These are phyloP conservation scores for Hanseniaspora lindneri DNA, from an alignment of 805 yeast genomes.

Conservation along the genomic window DNA sequence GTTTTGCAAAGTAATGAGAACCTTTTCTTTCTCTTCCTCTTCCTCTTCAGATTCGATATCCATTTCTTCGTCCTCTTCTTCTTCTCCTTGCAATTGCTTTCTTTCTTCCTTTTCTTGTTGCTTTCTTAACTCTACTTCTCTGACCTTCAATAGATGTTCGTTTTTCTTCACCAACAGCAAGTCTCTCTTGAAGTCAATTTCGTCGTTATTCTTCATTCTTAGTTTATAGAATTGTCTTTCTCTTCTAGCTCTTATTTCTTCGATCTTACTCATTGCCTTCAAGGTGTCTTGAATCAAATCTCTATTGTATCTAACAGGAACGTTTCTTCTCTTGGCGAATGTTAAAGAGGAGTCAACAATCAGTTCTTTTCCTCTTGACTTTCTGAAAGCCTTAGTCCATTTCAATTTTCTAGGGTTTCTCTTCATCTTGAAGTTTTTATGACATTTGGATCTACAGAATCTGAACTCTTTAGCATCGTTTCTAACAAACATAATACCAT, in stretches of 20 bases:
- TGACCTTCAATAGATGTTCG: constrained; percentile 80
- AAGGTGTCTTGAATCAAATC: constrained; percentile 89
- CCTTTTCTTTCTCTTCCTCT: constrained; percentile 41
- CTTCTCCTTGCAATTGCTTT: constrained; percentile 37
- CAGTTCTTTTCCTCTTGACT: constrained; percentile 97
- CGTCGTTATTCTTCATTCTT: constrained; percentile 97
- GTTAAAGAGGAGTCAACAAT: constrained; percentile 94
- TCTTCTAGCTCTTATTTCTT: constrained; percentile 89
- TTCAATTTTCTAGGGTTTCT: constrained; percentile 95
- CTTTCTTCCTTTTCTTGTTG: constrained; percentile 60
- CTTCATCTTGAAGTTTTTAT: constrained; percentile 92
- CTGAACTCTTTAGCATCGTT: constrained; percentile 96
- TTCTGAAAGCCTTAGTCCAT: constrained; percentile 98
- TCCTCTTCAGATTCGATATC: constrained; percentile 27
- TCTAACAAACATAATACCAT: constrained; percentile 95
- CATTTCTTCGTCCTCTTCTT: constrained; percentile 33
- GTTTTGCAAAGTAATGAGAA: constrained; percentile 41
- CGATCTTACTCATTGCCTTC: constrained; percentile 90
- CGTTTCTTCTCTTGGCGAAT: constrained; percentile 93
- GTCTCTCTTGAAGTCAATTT: constrained; percentile 71
- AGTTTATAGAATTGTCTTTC: constrained; percentile 98
- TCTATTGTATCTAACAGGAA: constrained; percentile 95
- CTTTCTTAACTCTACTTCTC: constrained; percentile 82
- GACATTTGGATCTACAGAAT: constrained; percentile 96
- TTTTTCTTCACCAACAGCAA: constrained; percentile 76